Evolutionary conservation across 352 stramenopile species (phyloP), one percentile per base, ranked within the genome.

Genomic region (Achlya hypogyna): DNA sequence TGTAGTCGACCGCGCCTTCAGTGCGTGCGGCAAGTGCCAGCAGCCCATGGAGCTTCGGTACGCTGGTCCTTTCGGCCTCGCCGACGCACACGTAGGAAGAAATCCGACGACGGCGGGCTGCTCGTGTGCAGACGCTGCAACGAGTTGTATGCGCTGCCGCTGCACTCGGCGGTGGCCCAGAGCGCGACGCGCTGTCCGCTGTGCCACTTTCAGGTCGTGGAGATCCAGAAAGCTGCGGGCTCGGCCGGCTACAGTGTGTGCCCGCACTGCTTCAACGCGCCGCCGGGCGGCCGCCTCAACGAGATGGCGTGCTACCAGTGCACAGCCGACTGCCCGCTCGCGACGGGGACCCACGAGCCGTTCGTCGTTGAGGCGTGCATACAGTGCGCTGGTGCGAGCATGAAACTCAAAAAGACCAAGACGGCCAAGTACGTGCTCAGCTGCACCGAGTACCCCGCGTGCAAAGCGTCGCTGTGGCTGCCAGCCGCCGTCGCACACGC

Each of bases 1-100:
- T 25, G 71, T 90, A 16, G 75, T 62, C 10, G 52, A 78, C 20
- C 77, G 78, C 64, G 86, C 81, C 27, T 58, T 69, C 32, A 56
- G 31, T 22, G 22, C 35, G 10, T 78, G 71, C 25, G 64, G 60
- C 18, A 62, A 71, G 12, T 75, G 71, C 43, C 70, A 74, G 23
- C 42, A 53, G 31, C 53, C 47, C 23, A 68, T 71, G 60, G 51
- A 23, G 45, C 68, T 79, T 10, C 65, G 62, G 69, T 65, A 66
- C 14, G 16, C 28, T 2, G 35, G 18, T 51, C 20, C 22, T 10
- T 16, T 53, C 31, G 49, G 62, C 35, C 42, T 27, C 20, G 20
- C 16, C 52, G 32, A 35, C 27, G 53, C 27, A 29, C 14, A 5
- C 51, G 66, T 45, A 42, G 63, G 69, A 62, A 63, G 20, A 28